phyloP scores from a whole-genome alignment of 768 basidiomycete species.

The Amyloporia xantha region DNA sequence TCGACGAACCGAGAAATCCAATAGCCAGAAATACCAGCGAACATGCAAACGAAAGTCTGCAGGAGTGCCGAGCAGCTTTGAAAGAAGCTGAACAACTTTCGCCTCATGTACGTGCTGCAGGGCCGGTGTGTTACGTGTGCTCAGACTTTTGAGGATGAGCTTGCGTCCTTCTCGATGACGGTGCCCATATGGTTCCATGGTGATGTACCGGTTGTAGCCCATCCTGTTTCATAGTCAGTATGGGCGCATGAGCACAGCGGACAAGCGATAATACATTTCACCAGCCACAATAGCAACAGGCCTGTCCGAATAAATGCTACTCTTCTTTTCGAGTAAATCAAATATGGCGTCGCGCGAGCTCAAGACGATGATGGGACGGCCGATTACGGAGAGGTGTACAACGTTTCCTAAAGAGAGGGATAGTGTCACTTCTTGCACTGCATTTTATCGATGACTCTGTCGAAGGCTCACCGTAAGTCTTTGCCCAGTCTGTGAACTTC shows the following conservation, averaged over 20 bases:
- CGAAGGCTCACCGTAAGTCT: slow-evolving; percentile 1
- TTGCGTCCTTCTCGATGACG: slow-evolving; percentile 3
- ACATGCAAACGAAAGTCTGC: background rate
- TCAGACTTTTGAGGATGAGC: background rate
- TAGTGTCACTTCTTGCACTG: background rate
- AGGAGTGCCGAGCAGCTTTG: background rate
- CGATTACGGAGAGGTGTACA: slow-evolving; percentile 17
- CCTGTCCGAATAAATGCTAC: slow-evolving; percentile 25
- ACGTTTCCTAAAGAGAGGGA: slow-evolving; percentile 10
- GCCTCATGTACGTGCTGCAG: background rate
- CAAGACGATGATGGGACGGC: slow-evolving; percentile 20
- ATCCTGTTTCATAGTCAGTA: slow-evolving; percentile 1
- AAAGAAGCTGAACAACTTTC: background rate
- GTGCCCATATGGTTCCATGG: background rate
- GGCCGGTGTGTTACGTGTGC: background rate
- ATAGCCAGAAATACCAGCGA: slow-evolving; percentile 2
- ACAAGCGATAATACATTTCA: slow-evolving; percentile 12
- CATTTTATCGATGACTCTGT: background rate
- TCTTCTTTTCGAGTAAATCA: slow-evolving; percentile 26
- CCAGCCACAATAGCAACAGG: slow-evolving; percentile 12
- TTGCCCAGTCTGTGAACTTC: slow-evolving; percentile 1
- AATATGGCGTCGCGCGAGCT: slow-evolving; percentile 21
- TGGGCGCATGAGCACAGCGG: background rate
- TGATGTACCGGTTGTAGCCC: slow-evolving; percentile 1
- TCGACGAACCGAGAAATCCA: slow-evolving; percentile 1